Conservation (phyloP, 2,329 filamentous ascomycete genomes). For the Didymella glomerata region DNA sequence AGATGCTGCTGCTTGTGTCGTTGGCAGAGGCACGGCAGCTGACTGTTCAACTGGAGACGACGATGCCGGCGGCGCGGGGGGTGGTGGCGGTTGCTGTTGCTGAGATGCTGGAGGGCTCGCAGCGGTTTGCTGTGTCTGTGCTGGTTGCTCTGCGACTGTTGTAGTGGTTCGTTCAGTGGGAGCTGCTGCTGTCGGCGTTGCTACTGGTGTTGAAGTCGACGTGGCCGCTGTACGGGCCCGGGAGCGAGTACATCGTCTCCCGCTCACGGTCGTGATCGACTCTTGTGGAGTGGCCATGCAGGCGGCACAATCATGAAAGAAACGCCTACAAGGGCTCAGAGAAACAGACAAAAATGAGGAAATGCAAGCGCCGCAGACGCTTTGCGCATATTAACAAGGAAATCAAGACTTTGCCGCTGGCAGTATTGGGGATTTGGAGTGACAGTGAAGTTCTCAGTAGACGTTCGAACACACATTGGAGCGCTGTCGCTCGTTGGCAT, state of each 20-base stretch:
- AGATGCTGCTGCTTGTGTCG: constrained; percentile 38
- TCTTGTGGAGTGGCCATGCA: constrained; percentile 52
- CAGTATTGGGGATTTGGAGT: constrained; percentile 35
- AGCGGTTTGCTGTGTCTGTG: constrained; percentile 36
- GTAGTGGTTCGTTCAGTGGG: constrained; percentile 33
- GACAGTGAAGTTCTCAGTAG: constrained; percentile 36
- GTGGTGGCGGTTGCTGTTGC: constrained; percentile 26
- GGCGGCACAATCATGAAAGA: constrained; percentile 45
- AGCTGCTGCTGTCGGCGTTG: constrained; percentile 28
- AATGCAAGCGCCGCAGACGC: constrained; percentile 44
- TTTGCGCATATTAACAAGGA: constrained; percentile 49
- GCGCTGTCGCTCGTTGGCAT: constrained; percentile 48
- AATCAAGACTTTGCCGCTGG: constrained; percentile 38
- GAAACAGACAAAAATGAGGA: constrained; percentile 41
- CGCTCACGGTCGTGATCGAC: constrained; percentile 50
- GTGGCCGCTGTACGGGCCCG: constrained; percentile 44
- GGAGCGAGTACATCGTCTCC: constrained; percentile 52
- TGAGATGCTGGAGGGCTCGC: constrained; percentile 25
- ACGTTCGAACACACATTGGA: constrained; percentile 40
- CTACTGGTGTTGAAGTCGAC: constrained; percentile 31
- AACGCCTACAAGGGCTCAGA: constrained; percentile 40
- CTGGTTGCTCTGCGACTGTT: constrained; percentile 30
- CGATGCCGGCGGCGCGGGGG: constrained; percentile 26
- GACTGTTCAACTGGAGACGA: constrained; percentile 29
- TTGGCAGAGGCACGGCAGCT: constrained; percentile 26